A percentile compares a stretch with the other conserved stretches of the same genome.
These are phyloP conservation scores for Trypanosomatidae sp. DNA, from an alignment of 208 protist species.

Conservation along the genomic window DNA sequence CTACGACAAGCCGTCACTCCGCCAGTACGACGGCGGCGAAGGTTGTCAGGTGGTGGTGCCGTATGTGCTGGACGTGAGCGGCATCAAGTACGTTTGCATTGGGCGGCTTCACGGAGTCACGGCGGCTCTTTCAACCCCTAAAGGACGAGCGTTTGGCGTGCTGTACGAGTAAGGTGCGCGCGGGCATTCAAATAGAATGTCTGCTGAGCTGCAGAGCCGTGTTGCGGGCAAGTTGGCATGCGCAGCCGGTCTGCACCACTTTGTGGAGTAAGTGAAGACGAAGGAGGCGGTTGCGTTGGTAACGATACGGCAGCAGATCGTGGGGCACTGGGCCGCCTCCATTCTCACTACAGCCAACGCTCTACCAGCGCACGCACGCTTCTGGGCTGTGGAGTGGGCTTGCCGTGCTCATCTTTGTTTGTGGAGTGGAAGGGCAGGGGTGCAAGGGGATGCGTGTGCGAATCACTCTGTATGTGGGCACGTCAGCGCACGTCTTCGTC, in stretches of 20 bases:
- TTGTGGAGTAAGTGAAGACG: conserved; percentile 26
- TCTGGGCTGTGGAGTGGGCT: not conserved
- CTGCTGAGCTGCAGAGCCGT: conserved; percentile 35
- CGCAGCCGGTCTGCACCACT: conserved; percentile 19
- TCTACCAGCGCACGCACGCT: conserved; percentile 21
- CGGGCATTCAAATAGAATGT: conserved; percentile 35
- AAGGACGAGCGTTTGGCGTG: conserved; percentile 38
- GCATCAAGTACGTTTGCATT: conserved; percentile 33
- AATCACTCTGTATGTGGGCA: not conserved
- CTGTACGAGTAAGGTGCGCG: conserved; percentile 33
- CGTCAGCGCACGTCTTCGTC: not conserved
- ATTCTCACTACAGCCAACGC: conserved; percentile 19
- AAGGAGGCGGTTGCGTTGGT: conserved; percentile 34
- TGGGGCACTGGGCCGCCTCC: conserved; percentile 30
- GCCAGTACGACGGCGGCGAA: conserved; percentile 14
- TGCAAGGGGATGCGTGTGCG: not conserved
- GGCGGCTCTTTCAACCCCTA: conserved; percentile 38
- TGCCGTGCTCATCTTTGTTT: not conserved
- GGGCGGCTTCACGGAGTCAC: conserved; percentile 42
- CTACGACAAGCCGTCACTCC: conserved; percentile 42
- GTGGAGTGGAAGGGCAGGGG: too few relatives aligned
- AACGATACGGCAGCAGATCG: conserved; percentile 29
- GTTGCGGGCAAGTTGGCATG: conserved; percentile 33
- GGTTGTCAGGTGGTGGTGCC: conserved; percentile 38
- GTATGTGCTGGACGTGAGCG: conserved; percentile 35